Evolutionary conservation across 208 protist genomes (phyloP).

Genomic region (Trypanosoma avium): DNA sequence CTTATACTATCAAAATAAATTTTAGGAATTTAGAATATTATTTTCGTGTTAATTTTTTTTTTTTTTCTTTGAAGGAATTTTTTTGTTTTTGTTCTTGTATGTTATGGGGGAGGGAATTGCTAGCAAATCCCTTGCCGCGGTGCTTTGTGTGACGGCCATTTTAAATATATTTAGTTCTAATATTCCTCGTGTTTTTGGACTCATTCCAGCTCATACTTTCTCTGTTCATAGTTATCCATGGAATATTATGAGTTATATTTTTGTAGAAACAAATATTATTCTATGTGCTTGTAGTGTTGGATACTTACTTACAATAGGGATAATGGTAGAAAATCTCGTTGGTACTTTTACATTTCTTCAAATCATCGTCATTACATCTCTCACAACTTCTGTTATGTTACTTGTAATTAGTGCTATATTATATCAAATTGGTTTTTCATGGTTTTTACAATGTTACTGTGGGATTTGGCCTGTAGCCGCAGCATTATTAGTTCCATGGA

Average conservation of each 20-base stretch:
- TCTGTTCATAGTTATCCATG: constrained; percentile 31
- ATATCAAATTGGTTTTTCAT: constrained; percentile 17
- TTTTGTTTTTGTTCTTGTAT: not conserved
- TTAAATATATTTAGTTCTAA: constrained; percentile 3
- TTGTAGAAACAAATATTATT: constrained; percentile 16
- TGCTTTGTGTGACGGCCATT: constrained; percentile 19
- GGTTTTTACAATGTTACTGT: constrained; percentile 37
- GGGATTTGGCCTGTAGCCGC: constrained; percentile 41
- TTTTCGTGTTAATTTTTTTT: not conserved
- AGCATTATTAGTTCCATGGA: constrained; percentile 28
- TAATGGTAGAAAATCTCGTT: constrained; percentile 28
- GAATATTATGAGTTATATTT: constrained; percentile 30
- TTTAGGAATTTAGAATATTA: not conserved
- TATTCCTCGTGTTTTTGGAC: constrained; percentile 25
- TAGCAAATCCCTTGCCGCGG: constrained; percentile 12
- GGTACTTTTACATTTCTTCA: constrained; percentile 29
- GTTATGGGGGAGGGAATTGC: not conserved
- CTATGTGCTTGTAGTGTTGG: constrained; percentile 16
- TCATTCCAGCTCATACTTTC: constrained; percentile 34
- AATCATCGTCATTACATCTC: constrained; percentile 24
- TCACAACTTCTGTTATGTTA: constrained; percentile 24
- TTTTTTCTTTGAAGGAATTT: not conserved
- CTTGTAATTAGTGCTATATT: constrained; percentile 28
- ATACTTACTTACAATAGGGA: constrained; percentile 25
- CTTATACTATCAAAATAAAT: too few species aligned